These are phyloP conservation scores for Botrytis porri DNA, from an alignment of 2,329 filamentous ascomycete genomes.

Conservation along the genomic window DNA sequence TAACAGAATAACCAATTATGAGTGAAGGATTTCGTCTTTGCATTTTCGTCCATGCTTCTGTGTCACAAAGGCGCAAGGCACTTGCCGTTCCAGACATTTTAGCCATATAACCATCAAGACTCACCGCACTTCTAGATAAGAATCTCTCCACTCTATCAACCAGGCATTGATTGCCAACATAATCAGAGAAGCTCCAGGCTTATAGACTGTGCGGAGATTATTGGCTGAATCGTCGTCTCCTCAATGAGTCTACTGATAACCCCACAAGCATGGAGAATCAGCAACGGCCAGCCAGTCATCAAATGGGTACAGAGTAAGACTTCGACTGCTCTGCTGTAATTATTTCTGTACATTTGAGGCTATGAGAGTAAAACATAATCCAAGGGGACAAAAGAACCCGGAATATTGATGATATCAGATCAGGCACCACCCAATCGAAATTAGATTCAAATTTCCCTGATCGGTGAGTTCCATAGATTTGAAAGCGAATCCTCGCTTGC, in stretches of 20 bases:
- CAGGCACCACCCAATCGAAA: slow-evolving; percentile 8
- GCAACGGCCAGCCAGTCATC: slow-evolving; percentile 1
- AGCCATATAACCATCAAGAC: neutral
- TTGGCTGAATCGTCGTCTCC: too few species aligned
- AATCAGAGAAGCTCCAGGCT: neutral
- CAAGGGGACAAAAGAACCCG: neutral
- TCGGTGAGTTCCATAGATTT: neutral
- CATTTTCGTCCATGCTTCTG: neutral
- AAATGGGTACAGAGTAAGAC: neutral
- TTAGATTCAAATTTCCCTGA: neutral
- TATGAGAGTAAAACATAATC: neutral
- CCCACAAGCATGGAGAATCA: neutral
- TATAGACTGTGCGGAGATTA: neutral
- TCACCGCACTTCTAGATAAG: slow-evolving; percentile 9
- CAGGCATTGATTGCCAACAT: neutral
- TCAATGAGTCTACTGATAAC: neutral
- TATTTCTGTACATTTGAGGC: neutral
- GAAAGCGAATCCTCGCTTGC: neutral
- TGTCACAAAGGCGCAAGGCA: slow-evolving; percentile 1
- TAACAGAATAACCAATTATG: neutral
- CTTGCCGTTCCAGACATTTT: slow-evolving; percentile 6
- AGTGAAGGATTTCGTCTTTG: neutral
- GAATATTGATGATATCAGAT: slow-evolving; percentile 11
- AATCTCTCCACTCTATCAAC: neutral
- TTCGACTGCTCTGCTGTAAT: neutral